Conservation (phyloP, 768 basidiomycete genomes). For the Panus rudis region DNA sequence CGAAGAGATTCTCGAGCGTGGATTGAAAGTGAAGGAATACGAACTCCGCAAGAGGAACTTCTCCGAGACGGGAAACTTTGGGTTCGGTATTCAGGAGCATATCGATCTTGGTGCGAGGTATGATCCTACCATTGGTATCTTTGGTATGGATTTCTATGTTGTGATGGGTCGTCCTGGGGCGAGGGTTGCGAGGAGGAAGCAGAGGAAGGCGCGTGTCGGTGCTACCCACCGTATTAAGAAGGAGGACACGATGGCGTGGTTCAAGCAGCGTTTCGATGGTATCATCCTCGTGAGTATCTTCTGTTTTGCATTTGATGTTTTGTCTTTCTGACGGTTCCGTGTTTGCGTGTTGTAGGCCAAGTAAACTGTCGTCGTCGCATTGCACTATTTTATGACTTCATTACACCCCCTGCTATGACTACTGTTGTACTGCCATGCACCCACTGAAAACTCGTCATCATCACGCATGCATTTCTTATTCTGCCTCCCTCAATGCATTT, state of each 20-base stretch:
- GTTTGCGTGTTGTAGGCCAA: too few relatives aligned
- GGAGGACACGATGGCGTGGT: conserved; percentile 97
- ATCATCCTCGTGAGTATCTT: conserved; percentile 73
- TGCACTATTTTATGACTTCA: too few relatives aligned
- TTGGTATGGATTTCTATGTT: conserved; percentile 99
- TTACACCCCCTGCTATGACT: too few relatives aligned
- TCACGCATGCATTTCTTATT: too few relatives aligned
- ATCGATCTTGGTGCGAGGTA: conserved; percentile 99
- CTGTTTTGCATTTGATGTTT: too few relatives aligned
- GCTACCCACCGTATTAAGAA: conserved; percentile 87
- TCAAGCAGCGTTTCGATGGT: conserved; percentile 99
- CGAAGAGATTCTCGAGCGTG: conserved; percentile 98
- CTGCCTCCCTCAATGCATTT: too few relatives aligned
- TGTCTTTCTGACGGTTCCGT: too few relatives aligned
- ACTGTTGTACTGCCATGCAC: too few relatives aligned
- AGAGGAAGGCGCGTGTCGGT: conserved; percentile 82
- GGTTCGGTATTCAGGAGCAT: conserved; percentile 98
- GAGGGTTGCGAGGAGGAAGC: conserved; percentile 87
- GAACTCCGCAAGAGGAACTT: conserved; percentile 96
- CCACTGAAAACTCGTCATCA: too few relatives aligned
- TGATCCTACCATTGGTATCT: conserved; percentile 98
- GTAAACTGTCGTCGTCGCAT: too few relatives aligned
- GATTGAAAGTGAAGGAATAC: conserved; percentile 99
- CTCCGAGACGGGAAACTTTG: conserved; percentile 98
- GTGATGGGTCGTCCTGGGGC: conserved; percentile 96